Evolutionary conservation across 352 stramenopile genomes (phyloP).

Genomic region (Pythium aphanidermatum): DNA sequence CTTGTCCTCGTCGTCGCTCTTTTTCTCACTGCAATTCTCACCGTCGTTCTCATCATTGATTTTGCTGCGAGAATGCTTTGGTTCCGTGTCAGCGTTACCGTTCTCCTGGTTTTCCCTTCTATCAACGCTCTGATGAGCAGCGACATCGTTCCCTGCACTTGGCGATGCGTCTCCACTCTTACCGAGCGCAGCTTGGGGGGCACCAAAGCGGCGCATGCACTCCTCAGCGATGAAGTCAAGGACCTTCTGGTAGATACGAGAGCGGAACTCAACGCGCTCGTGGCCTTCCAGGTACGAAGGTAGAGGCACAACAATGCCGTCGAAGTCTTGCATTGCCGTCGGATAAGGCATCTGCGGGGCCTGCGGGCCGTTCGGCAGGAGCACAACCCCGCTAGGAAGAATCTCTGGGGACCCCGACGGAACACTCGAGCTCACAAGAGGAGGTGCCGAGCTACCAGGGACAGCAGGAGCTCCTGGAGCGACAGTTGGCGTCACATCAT

Average conservation of each 20-base stretch:
- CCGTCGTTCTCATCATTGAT: constrained; percentile 4
- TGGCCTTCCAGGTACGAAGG: constrained; percentile 69
- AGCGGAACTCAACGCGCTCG: constrained; percentile 67
- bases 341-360: constrained; percentile 45
- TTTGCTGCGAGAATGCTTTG: too few relatives aligned
- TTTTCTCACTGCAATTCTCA: constrained; percentile 2
- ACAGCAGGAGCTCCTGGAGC: too few relatives aligned
- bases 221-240: constrained; percentile 82
- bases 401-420: constrained; percentile 9
- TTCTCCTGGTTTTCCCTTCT: too few relatives aligned
- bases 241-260: constrained; percentile 78
- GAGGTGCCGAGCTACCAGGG: constrained; percentile 4
- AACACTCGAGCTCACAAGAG: background rate
- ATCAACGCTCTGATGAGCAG: too few relatives aligned
- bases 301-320: constrained; percentile 71
- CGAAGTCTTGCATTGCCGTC: constrained; percentile 66
- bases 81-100: too few relatives aligned
- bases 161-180: too few relatives aligned
- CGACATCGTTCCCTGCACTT: too few relatives aligned
- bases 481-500: background rate
- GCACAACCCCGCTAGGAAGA: constrained; percentile 27
- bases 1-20: constrained; percentile 2
- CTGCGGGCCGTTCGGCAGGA: constrained; percentile 42
- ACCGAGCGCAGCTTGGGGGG: background rate
- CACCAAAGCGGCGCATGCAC: constrained; percentile 47